Percentiles rank a stretch among this genome's conserved stretches.
Conservation (phyloP, 2,329 filamentous ascomycete species). For the Neonectria punicea region DNA sequence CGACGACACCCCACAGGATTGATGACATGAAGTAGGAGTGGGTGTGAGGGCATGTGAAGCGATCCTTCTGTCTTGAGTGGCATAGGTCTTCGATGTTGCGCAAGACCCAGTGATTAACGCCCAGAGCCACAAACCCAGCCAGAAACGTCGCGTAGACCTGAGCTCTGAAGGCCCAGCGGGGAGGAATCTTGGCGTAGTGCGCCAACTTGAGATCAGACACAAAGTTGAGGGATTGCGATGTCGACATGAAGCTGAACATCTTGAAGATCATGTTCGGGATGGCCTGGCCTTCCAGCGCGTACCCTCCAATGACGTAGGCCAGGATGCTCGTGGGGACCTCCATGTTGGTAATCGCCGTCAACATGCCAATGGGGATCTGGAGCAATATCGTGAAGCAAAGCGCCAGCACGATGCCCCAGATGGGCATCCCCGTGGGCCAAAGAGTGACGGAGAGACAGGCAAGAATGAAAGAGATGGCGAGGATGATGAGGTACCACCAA, state of each 20-base stretch:
- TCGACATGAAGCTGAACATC: slow-evolving; percentile 72
- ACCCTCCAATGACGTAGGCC: slow-evolving; percentile 74
- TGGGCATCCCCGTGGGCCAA: slow-evolving; percentile 62
- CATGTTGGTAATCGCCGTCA: slow-evolving; percentile 65
- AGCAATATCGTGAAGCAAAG: slow-evolving; percentile 62
- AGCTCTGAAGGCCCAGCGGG: slow-evolving; percentile 63
- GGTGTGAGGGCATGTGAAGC: slow-evolving; percentile 62
- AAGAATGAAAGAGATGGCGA: slow-evolving; percentile 58
- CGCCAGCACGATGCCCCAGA: slow-evolving; percentile 62
- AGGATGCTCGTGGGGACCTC: slow-evolving; percentile 71
- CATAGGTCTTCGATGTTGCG: slow-evolving; percentile 68
- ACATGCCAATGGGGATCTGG: slow-evolving; percentile 65
- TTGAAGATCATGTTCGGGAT: slow-evolving; percentile 79
- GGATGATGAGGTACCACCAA: slow-evolving; percentile 63
- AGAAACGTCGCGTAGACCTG: slow-evolving; percentile 65
- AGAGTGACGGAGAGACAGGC: slow-evolving; percentile 49
- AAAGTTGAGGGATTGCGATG: slow-evolving; percentile 69
- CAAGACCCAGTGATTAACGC: slow-evolving; percentile 69
- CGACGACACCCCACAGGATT: slow-evolving; percentile 75
- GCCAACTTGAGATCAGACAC: slow-evolving; percentile 69
- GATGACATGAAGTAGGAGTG: slow-evolving; percentile 69
- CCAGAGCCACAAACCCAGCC: slow-evolving; percentile 65
- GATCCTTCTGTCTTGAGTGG: slow-evolving; percentile 56
- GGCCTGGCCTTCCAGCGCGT: slow-evolving; percentile 71
- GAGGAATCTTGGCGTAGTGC: slow-evolving; percentile 71